A percentile compares a stretch with the other conserved stretches of the same genome.
Conservation (phyloP, 805 yeast genomes). For the Brettanomyces bruxellensis region DNA sequence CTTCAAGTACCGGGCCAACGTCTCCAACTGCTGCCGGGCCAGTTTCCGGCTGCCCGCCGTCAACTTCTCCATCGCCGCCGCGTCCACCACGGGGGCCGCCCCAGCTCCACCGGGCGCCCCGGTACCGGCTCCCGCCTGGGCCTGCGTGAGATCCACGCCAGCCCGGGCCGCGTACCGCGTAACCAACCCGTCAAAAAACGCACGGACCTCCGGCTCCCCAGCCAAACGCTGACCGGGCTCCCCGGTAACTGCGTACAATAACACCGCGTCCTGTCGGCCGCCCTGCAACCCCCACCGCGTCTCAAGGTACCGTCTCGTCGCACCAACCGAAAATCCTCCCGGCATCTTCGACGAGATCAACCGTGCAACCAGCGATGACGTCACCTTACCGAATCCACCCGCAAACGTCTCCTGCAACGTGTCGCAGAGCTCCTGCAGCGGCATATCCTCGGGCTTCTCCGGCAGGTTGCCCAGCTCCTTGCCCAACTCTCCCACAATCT, state of each 20-base stretch:
- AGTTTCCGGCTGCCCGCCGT: conserved; percentile 61
- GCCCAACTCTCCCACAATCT: conserved; percentile 96
- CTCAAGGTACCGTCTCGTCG: conserved; percentile 87
- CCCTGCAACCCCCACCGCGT: conserved; percentile 86
- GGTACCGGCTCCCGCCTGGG: conserved; percentile 45
- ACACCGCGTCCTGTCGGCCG: conserved; percentile 90
- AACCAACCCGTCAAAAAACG: conserved; percentile 72
- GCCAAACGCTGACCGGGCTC: conserved; percentile 90
- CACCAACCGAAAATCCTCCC: conserved; percentile 93
- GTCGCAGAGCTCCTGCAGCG: conserved; percentile 91
- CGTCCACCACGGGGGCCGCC: conserved; percentile 74
- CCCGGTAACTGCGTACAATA: conserved; percentile 72
- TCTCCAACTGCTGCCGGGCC: conserved; percentile 80
- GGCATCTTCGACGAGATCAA: conserved; percentile 97
- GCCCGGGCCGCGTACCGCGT: conserved; percentile 78
- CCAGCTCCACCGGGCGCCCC: conserved; percentile 65
- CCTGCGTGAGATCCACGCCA: conserved; percentile 68
- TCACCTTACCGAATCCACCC: conserved; percentile 90
- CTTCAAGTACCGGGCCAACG: conserved; percentile 89
- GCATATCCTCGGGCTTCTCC: conserved; percentile 98
- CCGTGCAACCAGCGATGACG: conserved; percentile 81
- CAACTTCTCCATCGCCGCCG: conserved; percentile 86
- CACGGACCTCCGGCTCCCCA: conserved; percentile 83
- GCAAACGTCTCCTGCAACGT: conserved; percentile 83
- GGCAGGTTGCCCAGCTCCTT: conserved; percentile 98